Conservation (phyloP, 2,329 filamentous ascomycete species). For the Exophiala mesophila region DNA sequence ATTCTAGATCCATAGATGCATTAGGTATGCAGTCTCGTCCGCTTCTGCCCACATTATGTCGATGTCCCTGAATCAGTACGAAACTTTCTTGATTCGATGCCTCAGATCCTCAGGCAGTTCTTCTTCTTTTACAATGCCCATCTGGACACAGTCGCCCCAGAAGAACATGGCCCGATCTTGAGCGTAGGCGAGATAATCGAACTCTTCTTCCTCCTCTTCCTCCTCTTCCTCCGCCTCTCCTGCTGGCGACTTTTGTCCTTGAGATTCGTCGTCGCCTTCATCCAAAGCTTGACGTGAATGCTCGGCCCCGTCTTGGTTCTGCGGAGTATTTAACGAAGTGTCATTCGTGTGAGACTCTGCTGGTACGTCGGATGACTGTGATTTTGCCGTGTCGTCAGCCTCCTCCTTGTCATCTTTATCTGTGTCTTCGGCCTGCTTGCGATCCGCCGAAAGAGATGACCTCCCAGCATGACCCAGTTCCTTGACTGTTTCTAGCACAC, state of each 20-base stretch:
- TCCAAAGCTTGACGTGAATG: no score
- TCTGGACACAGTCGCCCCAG: slow-evolving; percentile 78
- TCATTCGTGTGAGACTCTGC: no score
- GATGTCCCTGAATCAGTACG: slow-evolving; percentile 24
- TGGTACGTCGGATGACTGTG: no score
- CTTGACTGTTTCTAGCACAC: slow-evolving; percentile 23
- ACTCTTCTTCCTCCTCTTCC: slow-evolving; percentile 64
- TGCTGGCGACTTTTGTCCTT: slow-evolving; percentile 8
- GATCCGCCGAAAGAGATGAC: no score
- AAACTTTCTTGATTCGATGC: slow-evolving; percentile 53
- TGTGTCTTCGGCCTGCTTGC: background rate
- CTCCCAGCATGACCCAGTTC: slow-evolving; percentile 25
- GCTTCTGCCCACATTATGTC: no score
- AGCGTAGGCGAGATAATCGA: slow-evolving; percentile 89
- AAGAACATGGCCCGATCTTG: slow-evolving; percentile 90
- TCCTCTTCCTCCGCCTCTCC: slow-evolving; percentile 41
- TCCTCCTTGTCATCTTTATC: background rate
- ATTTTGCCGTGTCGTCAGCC: background rate
- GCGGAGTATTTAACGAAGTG: no score
- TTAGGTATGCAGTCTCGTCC: no score
- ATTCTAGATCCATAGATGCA: no score
- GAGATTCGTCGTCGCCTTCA: slow-evolving; percentile 14
- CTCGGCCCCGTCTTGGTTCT: no score
- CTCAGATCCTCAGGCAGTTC: slow-evolving; percentile 69
- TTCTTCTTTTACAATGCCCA: slow-evolving; percentile 69